Evolutionary conservation across 495 filamentous ascomycete species (phyloP).

Genomic region (Aspergillus sclerotioniger): DNA sequence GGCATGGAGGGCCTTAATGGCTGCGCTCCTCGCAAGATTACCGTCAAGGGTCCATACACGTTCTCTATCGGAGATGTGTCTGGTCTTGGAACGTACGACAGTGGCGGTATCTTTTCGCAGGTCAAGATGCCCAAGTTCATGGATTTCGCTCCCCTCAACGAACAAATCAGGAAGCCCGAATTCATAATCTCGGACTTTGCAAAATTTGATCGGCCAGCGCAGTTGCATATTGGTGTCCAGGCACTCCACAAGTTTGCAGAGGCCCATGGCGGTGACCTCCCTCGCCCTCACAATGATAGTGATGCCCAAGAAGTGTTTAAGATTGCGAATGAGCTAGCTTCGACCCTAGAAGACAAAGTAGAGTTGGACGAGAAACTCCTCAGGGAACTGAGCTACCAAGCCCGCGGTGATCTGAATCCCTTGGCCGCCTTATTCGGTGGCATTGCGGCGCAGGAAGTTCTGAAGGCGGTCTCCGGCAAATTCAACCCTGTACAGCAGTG

Average conservation of each 20-base stretch:
- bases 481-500: constrained; percentile 91
- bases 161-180: constrained; percentile 81
- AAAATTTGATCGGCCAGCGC: constrained; percentile 90
- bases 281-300: constrained; percentile 75
- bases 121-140: constrained; percentile 97
- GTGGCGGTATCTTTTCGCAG: constrained; percentile 86
- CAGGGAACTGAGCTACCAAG: constrained; percentile 91
- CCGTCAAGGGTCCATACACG: constrained; percentile 92
- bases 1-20: constrained; percentile 90
- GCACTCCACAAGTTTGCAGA: constrained; percentile 82
- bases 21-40: constrained; percentile 79
- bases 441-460: constrained; percentile 89
- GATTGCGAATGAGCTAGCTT: constrained; percentile 66
- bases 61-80: constrained; percentile 96
- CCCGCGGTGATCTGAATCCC: constrained; percentile 84
- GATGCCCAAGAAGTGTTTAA: constrained; percentile 79
- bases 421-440: constrained; percentile 97
- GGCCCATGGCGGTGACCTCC: constrained; percentile 64
- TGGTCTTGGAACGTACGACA: constrained; percentile 75
- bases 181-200: constrained; percentile 91
- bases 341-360: constrained; percentile 62
- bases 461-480: constrained; percentile 97
- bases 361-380: constrained; percentile 93
- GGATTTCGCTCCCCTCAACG: constrained; percentile 77
- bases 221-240: constrained; percentile 91